Evolutionary conservation across 2,329 filamentous ascomycete species (phyloP).

Genomic region (Pseudogymnoascus sp.): DNA sequence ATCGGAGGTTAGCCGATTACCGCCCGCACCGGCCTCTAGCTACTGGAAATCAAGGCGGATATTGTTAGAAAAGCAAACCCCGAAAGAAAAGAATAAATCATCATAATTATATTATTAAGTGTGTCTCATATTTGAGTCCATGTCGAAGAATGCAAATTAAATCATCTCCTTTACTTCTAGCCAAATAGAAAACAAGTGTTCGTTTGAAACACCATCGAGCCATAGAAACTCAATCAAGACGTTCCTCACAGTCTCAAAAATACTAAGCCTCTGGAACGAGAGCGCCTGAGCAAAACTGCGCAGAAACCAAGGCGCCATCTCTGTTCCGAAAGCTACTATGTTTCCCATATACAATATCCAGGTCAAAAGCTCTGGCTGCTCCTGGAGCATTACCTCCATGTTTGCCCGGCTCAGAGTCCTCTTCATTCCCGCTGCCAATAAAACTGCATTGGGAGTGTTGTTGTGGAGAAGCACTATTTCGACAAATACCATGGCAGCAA

Average conservation of each 20-base stretch:
- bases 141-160: neutral
- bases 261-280: neutral
- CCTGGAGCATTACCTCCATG: neutral
- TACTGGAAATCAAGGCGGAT: neutral
- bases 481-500: slow-evolving; percentile 1
- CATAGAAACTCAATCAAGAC: slow-evolving; percentile 7
- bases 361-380: neutral
- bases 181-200: neutral
- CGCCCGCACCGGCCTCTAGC: neutral
- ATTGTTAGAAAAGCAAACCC: neutral
- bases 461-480: neutral
- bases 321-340: neutral
- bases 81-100: neutral
- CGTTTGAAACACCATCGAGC: slow-evolving; percentile 7
- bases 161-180: neutral
- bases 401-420: neutral
- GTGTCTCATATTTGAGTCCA: neutral
- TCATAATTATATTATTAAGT: neutral
- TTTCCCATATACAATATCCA: slow-evolving; percentile 10
- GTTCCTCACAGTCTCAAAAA: slow-evolving; percentile 2
- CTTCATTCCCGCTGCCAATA: slow-evolving; percentile 6
- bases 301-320: neutral
- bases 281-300: neutral
- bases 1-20: neutral
- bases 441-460: neutral